phyloP scores from a whole-genome alignment of 192 early-diverging fungal genomes.

The Phycomyces blakesleeanus region DNA sequence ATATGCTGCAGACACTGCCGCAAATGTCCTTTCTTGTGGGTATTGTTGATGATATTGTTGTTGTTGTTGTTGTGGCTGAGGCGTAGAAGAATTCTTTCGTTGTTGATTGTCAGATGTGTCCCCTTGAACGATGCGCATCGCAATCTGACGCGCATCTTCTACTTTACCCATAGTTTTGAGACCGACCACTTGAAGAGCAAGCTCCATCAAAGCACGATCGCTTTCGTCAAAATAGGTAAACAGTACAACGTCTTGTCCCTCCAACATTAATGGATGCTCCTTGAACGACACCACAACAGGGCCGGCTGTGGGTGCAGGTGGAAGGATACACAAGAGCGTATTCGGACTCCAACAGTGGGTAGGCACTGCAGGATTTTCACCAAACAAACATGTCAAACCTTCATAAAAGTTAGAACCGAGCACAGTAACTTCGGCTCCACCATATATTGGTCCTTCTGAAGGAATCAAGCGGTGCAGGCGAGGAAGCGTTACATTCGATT shows the following conservation, averaged over 20 bases:
- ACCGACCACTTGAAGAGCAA: slow-evolving; percentile 77
- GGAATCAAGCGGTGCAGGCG: slow-evolving; percentile 60
- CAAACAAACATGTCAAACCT: slow-evolving; percentile 72
- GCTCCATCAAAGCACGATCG: slow-evolving; percentile 76
- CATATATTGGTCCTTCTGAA: slow-evolving; percentile 72
- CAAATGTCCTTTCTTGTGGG: slow-evolving; percentile 13
- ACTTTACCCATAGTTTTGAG: slow-evolving; percentile 63
- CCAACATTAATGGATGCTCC: slow-evolving; percentile 32
- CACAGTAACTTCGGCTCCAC: slow-evolving; percentile 74
- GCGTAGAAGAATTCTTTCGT: background rate
- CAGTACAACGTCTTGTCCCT: slow-evolving; percentile 36
- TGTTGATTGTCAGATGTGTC: background rate
- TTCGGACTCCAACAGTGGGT: slow-evolving; percentile 68
- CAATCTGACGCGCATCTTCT: slow-evolving; percentile 62
- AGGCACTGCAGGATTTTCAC: slow-evolving; percentile 56
- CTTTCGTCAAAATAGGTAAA: slow-evolving; percentile 62
- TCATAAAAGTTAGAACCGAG: slow-evolving; percentile 69
- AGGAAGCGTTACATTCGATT: slow-evolving; percentile 14
- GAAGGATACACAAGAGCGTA: slow-evolving; percentile 71
- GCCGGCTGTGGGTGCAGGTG: slow-evolving; percentile 62
- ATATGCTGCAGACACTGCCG: slow-evolving; percentile 21
- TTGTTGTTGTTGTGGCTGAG: slow-evolving; percentile 10
- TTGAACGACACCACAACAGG: slow-evolving; percentile 53
- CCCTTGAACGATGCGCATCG: slow-evolving; percentile 53
- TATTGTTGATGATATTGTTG: slow-evolving; percentile 25